A percentile compares a stretch with the other conserved stretches of the same genome.
phyloP scores from a whole-genome alignment of 2,329 filamentous ascomycete species.

The Alternaria alternata region DNA sequence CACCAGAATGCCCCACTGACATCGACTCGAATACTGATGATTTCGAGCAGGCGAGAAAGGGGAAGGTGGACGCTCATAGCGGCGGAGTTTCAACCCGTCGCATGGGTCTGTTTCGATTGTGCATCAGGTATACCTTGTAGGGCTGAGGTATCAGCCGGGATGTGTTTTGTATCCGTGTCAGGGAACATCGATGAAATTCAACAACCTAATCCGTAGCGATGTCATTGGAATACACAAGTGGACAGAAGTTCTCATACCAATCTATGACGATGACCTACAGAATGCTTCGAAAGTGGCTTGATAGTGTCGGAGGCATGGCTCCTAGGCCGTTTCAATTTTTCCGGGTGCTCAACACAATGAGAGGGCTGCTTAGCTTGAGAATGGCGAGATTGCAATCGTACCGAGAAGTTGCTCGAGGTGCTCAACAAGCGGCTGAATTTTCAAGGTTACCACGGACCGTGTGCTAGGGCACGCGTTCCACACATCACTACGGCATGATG shows the following conservation, averaged over 20 bases:
- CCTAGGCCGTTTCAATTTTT: constrained; percentile 7
- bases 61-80: neutral
- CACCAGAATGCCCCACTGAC: neutral
- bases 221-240: neutral
- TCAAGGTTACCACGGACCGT: neutral
- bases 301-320: constrained; percentile 5
- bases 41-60: neutral
- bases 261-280: neutral
- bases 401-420: neutral
- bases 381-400: neutral
- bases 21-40: constrained; percentile 2
- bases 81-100: neutral
- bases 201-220: neutral
- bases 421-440: neutral
- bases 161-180: neutral
- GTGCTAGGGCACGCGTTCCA: neutral
- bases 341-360: neutral
- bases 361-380: neutral
- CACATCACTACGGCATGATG: neutral
- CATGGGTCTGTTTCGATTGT: constrained; percentile 9
- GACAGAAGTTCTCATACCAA: neutral
- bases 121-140: constrained; percentile 10
- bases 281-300: constrained; percentile 12
- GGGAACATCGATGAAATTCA: constrained; percentile 1
- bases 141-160: constrained; percentile 6